Conservation (phyloP, 345 rosid genomes). For the Aquilaria yunnanensis region DNA sequence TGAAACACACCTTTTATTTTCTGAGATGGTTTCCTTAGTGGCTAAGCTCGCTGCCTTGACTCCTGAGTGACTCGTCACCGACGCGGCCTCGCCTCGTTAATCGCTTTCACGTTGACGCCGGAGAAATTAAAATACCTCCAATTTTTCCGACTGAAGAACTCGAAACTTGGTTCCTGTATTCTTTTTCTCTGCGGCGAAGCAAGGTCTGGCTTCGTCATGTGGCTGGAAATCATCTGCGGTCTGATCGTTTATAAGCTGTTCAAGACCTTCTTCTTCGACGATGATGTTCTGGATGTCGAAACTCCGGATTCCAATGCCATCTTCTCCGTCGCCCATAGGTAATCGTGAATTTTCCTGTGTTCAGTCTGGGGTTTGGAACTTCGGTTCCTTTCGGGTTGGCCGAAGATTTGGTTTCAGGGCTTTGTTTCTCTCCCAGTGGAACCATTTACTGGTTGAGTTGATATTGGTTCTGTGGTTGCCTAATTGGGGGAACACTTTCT, state of each 20-base stretch:
- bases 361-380: too few species aligned
- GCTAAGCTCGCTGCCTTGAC: too few species aligned
- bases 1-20: too few species aligned
- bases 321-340: constrained; percentile 73
- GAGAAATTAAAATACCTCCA: not conserved
- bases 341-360: not conserved
- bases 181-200: not conserved
- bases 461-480: too few species aligned
- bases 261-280: constrained; percentile 44
- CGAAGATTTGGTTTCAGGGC: too few species aligned
- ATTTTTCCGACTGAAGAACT: not conserved
- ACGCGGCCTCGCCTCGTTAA: constrained; percentile 2
- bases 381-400: not conserved
- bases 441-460: too few species aligned
- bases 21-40: too few species aligned
- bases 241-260: constrained; percentile 47
- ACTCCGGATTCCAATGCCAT: constrained; percentile 59
- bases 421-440: too few species aligned
- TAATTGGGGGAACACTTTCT: too few species aligned
- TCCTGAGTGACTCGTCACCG: not conserved
- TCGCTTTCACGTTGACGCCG: not conserved
- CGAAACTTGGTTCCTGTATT: not conserved
- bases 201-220: constrained; percentile 34
- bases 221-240: constrained; percentile 77
- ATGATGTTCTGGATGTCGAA: constrained; percentile 48